Base-by-base conservation (phyloP, 495 filamentous ascomycete genomes). In the Talaromyces liani region DNA sequence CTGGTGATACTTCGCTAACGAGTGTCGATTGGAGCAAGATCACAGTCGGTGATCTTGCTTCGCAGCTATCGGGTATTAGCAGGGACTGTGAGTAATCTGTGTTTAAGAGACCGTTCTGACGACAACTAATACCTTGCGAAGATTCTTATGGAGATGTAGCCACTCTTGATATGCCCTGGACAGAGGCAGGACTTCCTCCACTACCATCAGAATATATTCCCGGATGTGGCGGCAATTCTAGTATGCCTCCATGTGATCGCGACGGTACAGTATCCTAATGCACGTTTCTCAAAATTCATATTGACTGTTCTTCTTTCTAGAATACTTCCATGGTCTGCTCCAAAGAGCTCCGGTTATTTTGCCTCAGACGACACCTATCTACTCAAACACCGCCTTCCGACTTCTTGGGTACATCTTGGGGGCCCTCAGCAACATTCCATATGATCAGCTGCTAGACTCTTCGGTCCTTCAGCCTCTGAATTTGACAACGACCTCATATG, bases 381-480 rank as follows among this genome's bases (percentile, higher is more conserved):
- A 88, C 67, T 86, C 84, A 3, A 87, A 88, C 67, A 79, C 79
- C 2, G 84, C 76, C 2, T 88, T 77, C 65, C 77, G 81, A 64
- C 76, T 88, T 58, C 72, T 88, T 5, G 79, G 75, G 0, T 86
- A 86, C 65, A 82, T 77, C 1, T 69, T 88, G 63, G 82, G 87
- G 36, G 33, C 63, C 10, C 60, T 73, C 4, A 65, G 63, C 0
- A 53, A 60, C 65, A 1, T 54, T 47, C 14, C 31, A 2, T 72
- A 53, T 22, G 36, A 65, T 22, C 33, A 62, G 0, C 45, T 71
- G 0, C 53, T 74, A 45, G 65, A 24, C 29, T 85, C 49, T 70
- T 79, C 27, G 24, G 53, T 87, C 1, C 70, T 84, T 60, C 9
- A 68, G 4, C 76, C 76, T 10, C 67, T 82, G 0, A 67, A 69